phyloP scores from a whole-genome alignment of 495 filamentous ascomycete genomes.

The Neurospora sp. region DNA sequence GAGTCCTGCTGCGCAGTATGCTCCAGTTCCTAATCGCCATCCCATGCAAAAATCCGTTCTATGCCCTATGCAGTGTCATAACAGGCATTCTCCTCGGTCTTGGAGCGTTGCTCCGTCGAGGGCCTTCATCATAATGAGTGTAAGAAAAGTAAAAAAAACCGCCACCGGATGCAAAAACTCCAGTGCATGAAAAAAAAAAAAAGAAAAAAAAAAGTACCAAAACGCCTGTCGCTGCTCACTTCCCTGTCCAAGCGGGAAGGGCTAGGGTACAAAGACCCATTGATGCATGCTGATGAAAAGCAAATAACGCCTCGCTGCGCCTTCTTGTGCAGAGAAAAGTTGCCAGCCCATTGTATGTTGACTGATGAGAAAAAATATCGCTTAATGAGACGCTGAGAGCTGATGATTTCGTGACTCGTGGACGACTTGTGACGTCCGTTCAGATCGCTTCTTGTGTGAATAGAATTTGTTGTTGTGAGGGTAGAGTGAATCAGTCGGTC shows the following conservation, averaged over 20 bases:
- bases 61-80: not conserved
- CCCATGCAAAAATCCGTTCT: not conserved
- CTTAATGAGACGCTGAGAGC: not conserved
- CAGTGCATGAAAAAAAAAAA: not conserved
- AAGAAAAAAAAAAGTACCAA: not conserved
- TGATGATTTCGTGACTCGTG: not conserved
- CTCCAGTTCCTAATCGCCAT: not conserved
- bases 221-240: not conserved
- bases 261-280: not conserved
- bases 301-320: not conserved
- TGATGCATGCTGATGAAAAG: not conserved
- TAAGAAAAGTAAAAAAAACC: not conserved
- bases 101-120: not conserved
- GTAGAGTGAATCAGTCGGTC: not conserved
- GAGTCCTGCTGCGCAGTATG: not conserved
- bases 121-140: not conserved
- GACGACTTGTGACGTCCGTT: not conserved
- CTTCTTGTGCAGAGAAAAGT: not conserved
- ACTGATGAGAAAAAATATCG: not conserved
- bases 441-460: not conserved
- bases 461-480: not conserved
- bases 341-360: not conserved
- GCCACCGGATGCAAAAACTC: not conserved
- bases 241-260: not conserved
- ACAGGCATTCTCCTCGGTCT: not conserved